phyloP scores from a whole-genome alignment of 1,284 basidiomycete species.

The Puccinia sorghi region DNA sequence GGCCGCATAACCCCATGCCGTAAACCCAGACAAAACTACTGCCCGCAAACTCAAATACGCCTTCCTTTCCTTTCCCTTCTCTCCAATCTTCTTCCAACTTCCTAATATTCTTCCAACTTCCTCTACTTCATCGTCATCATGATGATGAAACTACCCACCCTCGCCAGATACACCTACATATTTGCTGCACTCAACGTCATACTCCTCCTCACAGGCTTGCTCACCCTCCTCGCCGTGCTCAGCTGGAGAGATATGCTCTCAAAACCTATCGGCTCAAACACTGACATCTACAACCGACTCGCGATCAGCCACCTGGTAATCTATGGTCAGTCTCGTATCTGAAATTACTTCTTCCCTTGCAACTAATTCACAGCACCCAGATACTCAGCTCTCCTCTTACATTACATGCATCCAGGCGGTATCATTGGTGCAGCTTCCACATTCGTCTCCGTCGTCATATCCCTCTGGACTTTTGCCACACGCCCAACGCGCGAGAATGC shows the following conservation, averaged over 20 bases:
- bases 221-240: conserved; percentile 28
- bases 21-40: too few species aligned
- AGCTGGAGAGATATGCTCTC: conserved; percentile 25
- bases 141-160: conserved; percentile 32
- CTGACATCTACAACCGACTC: conserved; percentile 25
- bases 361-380: too few species aligned
- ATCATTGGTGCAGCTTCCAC: conserved; percentile 13
- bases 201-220: conserved; percentile 27
- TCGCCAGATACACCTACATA: conserved; percentile 48
- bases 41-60: too few species aligned
- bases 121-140: not conserved
- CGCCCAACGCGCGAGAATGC: conserved; percentile 37
- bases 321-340: conserved; percentile 4
- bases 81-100: too few species aligned
- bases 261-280: conserved; percentile 12
- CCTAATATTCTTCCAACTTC: too few species aligned
- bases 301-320: conserved; percentile 16
- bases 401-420: conserved; percentile 7
- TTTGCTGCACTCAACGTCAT: conserved; percentile 37
- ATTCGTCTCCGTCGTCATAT: conserved; percentile 22
- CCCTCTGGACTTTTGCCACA: conserved; percentile 37
- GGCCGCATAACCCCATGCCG: too few species aligned
- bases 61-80: too few species aligned
- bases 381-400: not conserved
- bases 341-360: too few species aligned